A percentile compares a stretch with the other conserved stretches of the same genome.
Conservation (phyloP, 768 basidiomycete species). For the Sutorius australiensis region DNA sequence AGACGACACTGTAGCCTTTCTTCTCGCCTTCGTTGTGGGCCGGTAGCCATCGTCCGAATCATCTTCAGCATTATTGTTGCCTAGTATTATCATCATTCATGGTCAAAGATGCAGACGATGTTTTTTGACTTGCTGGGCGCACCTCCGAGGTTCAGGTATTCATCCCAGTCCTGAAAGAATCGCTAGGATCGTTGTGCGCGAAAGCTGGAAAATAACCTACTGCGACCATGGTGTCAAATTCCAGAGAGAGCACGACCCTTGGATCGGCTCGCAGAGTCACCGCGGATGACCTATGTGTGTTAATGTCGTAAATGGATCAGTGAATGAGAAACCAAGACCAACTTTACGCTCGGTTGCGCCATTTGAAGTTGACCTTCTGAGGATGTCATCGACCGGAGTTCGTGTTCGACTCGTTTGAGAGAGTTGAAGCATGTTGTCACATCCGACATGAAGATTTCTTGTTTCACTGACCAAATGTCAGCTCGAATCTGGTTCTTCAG, state of each 20-base stretch:
- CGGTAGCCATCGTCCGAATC: slow-evolving; percentile 51
- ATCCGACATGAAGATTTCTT: slow-evolving; percentile 79
- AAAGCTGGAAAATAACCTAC: slow-evolving; percentile 36
- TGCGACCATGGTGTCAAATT: slow-evolving; percentile 63
- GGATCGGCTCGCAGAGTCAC: slow-evolving; percentile 54
- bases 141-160: slow-evolving; percentile 51
- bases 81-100: slow-evolving; percentile 1
- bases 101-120: neutral
- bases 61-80: slow-evolving; percentile 22
- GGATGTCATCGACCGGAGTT: slow-evolving; percentile 47
- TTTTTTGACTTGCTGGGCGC: slow-evolving; percentile 9
- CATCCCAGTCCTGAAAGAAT: slow-evolving; percentile 54
- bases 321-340: slow-evolving; percentile 14
- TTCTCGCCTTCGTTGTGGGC: slow-evolving; percentile 32
- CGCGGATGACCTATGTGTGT: slow-evolving; percentile 40
- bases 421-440: slow-evolving; percentile 73
- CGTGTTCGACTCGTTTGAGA: slow-evolving; percentile 74
- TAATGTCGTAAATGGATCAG: neutral
- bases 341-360: slow-evolving; percentile 65
- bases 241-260: slow-evolving; percentile 44
- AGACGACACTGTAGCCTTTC: slow-evolving; percentile 26
- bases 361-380: slow-evolving; percentile 62
- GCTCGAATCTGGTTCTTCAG: neutral
- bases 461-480: slow-evolving; percentile 54
- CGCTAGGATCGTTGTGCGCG: neutral